phyloP scores from a whole-genome alignment of 2,329 filamentous ascomycete species.

The Didymella pomorum region DNA sequence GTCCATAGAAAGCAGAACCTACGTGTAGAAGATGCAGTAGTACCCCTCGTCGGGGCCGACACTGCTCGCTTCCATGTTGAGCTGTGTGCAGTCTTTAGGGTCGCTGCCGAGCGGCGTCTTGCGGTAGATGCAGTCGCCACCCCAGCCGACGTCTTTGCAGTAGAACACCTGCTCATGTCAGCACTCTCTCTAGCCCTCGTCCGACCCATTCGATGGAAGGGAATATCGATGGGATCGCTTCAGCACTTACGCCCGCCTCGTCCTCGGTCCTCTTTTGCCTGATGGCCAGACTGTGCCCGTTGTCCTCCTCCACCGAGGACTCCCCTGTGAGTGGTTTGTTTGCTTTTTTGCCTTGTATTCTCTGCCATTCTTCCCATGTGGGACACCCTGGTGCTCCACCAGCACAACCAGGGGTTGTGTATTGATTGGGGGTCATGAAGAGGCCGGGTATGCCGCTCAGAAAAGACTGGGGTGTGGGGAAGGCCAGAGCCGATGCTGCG shows the following conservation, averaged over 20 bases:
- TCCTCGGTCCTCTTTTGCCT: neutral
- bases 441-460: neutral
- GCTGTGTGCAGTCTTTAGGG: conserved; percentile 24
- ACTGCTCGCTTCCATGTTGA: conserved; percentile 29
- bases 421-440: neutral
- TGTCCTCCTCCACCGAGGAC: neutral
- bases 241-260: neutral
- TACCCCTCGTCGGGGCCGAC: conserved; percentile 37
- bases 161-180: conserved; percentile 33
- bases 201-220: neutral
- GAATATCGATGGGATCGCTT: no score
- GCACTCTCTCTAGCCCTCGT: no score
- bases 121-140: conserved; percentile 29
- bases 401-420: neutral
- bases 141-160: conserved; percentile 37
- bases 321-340: neutral
- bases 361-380: no score
- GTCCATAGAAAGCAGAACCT: no score
- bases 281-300: neutral
- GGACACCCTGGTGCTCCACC: neutral
- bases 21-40: conserved; percentile 42
- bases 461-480: neutral
- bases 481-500: conserved; percentile 14
- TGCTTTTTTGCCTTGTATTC: neutral
- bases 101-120: conserved; percentile 25